phyloP scores from a whole-genome alignment of 2,329 filamentous ascomycete species.

The Lizonia empirigonia region DNA sequence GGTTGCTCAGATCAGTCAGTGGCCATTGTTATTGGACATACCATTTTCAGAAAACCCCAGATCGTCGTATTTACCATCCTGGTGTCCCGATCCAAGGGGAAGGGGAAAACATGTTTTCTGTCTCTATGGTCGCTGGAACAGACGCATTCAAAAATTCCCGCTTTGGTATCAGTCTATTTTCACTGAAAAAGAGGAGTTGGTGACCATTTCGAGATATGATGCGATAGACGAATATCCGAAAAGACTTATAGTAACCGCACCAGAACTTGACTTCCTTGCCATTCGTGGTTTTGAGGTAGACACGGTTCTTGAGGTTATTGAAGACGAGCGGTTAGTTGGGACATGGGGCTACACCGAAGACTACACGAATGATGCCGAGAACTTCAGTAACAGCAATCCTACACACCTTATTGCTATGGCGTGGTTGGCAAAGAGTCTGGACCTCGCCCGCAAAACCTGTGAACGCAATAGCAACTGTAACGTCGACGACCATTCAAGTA shows the following conservation, averaged over 20 bases:
- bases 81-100: slow-evolving; percentile 3
- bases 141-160: neutral
- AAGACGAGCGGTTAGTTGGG: neutral
- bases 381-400: neutral
- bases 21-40: neutral
- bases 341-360: neutral
- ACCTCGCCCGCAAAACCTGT: neutral
- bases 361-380: neutral
- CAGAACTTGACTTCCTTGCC: neutral
- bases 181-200: neutral
- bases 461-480: too few species aligned
- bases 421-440: neutral
- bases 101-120: too few species aligned
- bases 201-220: neutral
- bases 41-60: neutral
- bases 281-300: slow-evolving; percentile 2
- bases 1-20: neutral
- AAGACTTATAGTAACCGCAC: neutral
- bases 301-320: neutral
- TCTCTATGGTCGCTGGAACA: neutral
- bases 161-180: neutral
- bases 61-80: neutral
- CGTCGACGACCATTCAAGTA: neutral
- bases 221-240: neutral
- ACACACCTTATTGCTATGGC: neutral